Percentiles rank a stretch among this genome's conserved stretches.
Evolutionary conservation across 768 basidiomycete genomes (phyloP).

Genomic region (Russula lepida): DNA sequence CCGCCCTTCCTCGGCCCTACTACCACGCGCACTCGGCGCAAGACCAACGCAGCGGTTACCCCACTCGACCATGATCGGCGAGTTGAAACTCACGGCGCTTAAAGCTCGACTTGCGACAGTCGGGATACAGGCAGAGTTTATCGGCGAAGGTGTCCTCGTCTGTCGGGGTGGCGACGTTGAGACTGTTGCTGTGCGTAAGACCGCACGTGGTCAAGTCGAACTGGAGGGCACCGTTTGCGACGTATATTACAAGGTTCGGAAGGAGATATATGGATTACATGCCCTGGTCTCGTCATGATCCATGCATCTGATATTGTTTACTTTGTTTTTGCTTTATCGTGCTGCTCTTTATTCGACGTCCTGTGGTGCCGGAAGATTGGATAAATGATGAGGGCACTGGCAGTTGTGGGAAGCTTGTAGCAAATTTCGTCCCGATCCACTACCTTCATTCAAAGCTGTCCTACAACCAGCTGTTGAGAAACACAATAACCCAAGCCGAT

Average conservation of each 20-base stretch:
- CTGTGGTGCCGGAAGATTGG: too few relatives aligned
- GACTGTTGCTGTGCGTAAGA: slow-evolving; percentile 83
- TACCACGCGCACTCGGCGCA: slow-evolving; percentile 49
- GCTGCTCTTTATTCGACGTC: too few relatives aligned
- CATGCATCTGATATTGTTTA: not conserved
- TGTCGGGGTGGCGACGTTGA: slow-evolving; percentile 68
- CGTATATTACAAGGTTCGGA: slow-evolving; percentile 82
- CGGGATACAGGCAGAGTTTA: slow-evolving; percentile 83
- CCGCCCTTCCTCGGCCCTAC: slow-evolving; percentile 23
- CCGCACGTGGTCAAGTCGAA: slow-evolving; percentile 76
- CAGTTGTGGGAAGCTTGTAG: too few relatives aligned
- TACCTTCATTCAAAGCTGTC: too few relatives aligned
- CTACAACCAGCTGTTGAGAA: too few relatives aligned
- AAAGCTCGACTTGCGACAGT: slow-evolving; percentile 70
- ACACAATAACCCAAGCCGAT: too few relatives aligned
- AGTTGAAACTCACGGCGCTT: slow-evolving; percentile 83
- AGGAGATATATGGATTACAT: slow-evolving; percentile 84
- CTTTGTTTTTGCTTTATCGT: not conserved
- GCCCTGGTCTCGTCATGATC: slow-evolving; percentile 67
- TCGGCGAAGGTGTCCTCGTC: slow-evolving; percentile 94
- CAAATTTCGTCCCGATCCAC: too few relatives aligned
- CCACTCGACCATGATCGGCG: slow-evolving; percentile 93
- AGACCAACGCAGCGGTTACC: slow-evolving; percentile 62
- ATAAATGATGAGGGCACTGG: too few relatives aligned
- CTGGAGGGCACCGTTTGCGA: slow-evolving; percentile 84